These are phyloP conservation scores for Ajuga reptans DNA, from an alignment of 305 asterid genomes.

Conservation along the genomic window DNA sequence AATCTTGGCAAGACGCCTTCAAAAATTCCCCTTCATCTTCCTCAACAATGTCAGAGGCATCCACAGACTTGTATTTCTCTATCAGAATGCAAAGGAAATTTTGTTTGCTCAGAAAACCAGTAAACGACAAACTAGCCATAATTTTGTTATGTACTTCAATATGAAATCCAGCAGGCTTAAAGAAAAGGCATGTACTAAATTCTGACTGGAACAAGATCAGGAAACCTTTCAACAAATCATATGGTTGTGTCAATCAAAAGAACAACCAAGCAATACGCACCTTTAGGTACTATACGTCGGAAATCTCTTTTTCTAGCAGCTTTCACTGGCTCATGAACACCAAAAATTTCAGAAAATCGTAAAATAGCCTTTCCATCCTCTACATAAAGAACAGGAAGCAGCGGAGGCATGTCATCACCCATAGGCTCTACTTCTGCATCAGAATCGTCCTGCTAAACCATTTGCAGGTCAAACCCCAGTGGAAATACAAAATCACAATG, in stretches of 20 bases:
- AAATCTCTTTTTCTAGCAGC: conserved; percentile 61
- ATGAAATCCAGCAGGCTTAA: conserved; percentile 12
- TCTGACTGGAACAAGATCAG: neutral
- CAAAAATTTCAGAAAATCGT: conserved; percentile 90
- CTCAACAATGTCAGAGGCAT: conserved; percentile 56
- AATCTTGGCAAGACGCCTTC: conserved; percentile 57
- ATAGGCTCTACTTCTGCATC: conserved; percentile 41
- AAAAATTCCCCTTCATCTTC: conserved; percentile 84
- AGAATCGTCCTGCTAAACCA: conserved; percentile 53
- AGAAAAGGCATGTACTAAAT: neutral
- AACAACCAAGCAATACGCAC: conserved; percentile 32
- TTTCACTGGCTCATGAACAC: conserved; percentile 61
- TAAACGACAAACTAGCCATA: conserved; percentile 13
- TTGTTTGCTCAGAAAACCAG: conserved; percentile 21
- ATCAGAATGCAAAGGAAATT: conserved; percentile 20
- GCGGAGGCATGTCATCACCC: conserved; percentile 45
- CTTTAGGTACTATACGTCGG: conserved; percentile 56
- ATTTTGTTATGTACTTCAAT: conserved; percentile 7
- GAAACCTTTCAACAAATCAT: neutral
- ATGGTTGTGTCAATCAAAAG: neutral
- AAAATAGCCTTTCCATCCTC: conserved; percentile 81
- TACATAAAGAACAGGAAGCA: conserved; percentile 78
- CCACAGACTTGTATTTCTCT: conserved; percentile 71
- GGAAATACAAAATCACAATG: conserved; percentile 14
- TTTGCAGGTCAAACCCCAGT: conserved; percentile 25